Conservation (phyloP, 2,329 filamentous ascomycete genomes). For the Trichoderma sp. region DNA sequence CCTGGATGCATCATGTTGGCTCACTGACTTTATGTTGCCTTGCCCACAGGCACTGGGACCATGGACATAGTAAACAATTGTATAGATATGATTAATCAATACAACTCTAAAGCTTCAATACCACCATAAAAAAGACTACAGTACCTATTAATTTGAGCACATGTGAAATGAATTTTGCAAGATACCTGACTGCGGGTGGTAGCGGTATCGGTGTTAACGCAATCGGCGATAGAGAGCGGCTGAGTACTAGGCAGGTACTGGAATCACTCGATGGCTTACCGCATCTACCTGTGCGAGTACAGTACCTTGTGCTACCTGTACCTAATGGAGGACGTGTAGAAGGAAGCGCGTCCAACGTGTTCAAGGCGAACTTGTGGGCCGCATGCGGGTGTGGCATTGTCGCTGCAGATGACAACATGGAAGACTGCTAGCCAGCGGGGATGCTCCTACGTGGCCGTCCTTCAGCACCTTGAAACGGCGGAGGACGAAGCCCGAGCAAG, state of each 20-base stretch:
- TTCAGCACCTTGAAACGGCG: not conserved
- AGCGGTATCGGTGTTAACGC: not conserved
- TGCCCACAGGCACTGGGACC: not conserved
- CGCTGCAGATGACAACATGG: not conserved
- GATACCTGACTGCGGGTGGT: not conserved
- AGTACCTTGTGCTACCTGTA: not conserved
- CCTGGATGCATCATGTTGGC: not conserved
- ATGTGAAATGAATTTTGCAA: not conserved
- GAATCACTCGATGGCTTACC: not conserved
- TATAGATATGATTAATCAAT: slow-evolving; percentile 6
- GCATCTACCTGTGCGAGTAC: not conserved
- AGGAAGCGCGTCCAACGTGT: not conserved
- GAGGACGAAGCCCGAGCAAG: not conserved
- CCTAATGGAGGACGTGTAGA: not conserved
- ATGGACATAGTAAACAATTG: not conserved
- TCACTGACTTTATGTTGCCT: not conserved
- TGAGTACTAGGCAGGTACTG: not conserved
- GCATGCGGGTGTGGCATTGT: not conserved
- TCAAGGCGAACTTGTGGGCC: not conserved
- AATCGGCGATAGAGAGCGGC: not conserved
- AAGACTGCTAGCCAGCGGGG: not conserved
- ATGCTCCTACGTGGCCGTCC: not conserved
- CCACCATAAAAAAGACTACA: not conserved
- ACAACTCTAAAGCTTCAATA: not conserved
- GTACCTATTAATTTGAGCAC: not conserved